Evolutionary conservation across 2,329 filamentous ascomycete genomes (phyloP).

Genomic region (Penicillium sp.): DNA sequence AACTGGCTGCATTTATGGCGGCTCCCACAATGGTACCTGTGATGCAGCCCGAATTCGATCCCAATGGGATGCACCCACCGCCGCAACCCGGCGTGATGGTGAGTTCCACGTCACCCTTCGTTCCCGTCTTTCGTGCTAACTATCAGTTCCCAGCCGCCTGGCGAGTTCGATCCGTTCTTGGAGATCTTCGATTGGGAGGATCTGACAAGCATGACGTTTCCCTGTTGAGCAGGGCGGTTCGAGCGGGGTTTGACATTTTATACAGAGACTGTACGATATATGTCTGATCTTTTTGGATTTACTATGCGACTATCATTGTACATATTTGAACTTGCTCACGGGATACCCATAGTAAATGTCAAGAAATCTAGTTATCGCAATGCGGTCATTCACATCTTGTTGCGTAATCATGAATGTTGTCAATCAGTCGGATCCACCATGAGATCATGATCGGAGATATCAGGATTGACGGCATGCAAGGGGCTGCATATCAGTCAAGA

Average conservation of each 20-base stretch:
- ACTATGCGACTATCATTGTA: not conserved
- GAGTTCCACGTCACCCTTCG: slow-evolving; percentile 8
- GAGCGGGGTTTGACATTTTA: not conserved
- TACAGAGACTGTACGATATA: not conserved
- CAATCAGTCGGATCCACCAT: slow-evolving; percentile 12
- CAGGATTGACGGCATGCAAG: slow-evolving; percentile 17
- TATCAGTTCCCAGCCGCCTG: slow-evolving; percentile 20
- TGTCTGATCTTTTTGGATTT: not conserved
- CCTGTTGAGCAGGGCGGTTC: slow-evolving; percentile 7
- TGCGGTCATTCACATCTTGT: not conserved
- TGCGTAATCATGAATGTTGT: not conserved
- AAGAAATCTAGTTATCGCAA: not conserved
- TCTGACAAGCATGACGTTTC: slow-evolving; percentile 31
- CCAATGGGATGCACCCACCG: slow-evolving; percentile 21
- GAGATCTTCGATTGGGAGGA: slow-evolving; percentile 40
- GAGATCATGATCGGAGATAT: slow-evolving; percentile 16
- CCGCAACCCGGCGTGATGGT: slow-evolving; percentile 28
- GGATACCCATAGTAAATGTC: not conserved
- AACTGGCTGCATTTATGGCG: slow-evolving; percentile 25
- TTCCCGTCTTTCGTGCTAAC: slow-evolving; percentile 7
- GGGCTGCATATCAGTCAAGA: not conserved
- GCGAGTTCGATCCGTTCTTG: slow-evolving; percentile 35
- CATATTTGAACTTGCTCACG: not conserved
- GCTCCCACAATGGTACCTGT: slow-evolving; percentile 24
- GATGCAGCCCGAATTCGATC: slow-evolving; percentile 25